Percentiles rank a stretch among this genome's conserved stretches.
Evolutionary conservation across 78 protist genomes (phyloP).

Genomic region (Corallochytrium limacisporum): DNA sequence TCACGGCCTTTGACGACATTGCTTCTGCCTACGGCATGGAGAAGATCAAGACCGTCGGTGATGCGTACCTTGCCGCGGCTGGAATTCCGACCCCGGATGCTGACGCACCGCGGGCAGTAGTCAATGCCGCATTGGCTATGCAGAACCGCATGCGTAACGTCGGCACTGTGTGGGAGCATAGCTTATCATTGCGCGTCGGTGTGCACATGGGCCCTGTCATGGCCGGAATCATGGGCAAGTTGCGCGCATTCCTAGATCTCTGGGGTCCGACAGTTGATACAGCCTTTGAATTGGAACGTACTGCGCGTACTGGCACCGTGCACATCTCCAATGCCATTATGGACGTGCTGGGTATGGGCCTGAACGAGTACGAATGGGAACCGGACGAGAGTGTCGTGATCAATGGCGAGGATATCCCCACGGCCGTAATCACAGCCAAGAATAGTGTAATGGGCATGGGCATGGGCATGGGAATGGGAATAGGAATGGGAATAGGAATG

Average conservation of each 20-base stretch:
- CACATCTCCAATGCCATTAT: not conserved
- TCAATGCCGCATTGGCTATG: not conserved
- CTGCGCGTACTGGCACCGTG: not conserved
- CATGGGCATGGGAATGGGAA: no score
- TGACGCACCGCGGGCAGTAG: not conserved
- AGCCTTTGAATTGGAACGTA: not conserved
- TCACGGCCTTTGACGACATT: constrained; percentile 32
- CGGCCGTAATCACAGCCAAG: no score
- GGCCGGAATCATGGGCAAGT: constrained; percentile 54
- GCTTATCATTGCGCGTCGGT: constrained; percentile 35
- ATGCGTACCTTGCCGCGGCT: not conserved
- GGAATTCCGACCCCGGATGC: not conserved
- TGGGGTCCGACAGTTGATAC: not conserved
- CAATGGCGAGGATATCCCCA: no score
- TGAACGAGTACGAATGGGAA: no score
- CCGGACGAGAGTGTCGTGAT: no score
- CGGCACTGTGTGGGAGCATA: not conserved
- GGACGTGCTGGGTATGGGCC: no score
- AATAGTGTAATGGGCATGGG: no score
- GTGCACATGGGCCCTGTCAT: constrained; percentile 54
- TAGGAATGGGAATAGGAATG: no score
- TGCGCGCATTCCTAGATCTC: not conserved
- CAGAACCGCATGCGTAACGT: not conserved
- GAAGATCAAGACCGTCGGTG: constrained; percentile 66
- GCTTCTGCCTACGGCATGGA: constrained; percentile 30